Conservation (phyloP, 106 monocot genomes). For the Acorus calamus region DNA sequence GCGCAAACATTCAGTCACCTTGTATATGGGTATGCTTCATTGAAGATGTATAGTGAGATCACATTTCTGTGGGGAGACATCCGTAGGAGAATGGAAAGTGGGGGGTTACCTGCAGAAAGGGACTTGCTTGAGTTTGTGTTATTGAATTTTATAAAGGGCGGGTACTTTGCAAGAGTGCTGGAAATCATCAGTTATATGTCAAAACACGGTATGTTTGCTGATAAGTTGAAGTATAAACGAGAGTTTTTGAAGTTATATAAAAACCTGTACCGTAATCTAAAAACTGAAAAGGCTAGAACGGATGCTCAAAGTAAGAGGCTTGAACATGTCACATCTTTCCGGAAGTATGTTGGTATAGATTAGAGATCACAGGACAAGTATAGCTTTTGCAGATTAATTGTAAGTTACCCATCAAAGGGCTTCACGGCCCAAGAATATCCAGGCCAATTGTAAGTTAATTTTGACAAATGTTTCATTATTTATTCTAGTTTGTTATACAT, state of each 20-base stretch:
- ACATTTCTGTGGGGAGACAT: slow-evolving; percentile 88
- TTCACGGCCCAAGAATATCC: too few relatives aligned
- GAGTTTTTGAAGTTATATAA: slow-evolving; percentile 75
- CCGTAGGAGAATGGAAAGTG: slow-evolving; percentile 50
- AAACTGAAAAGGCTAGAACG: slow-evolving; percentile 34
- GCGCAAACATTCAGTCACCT: slow-evolving; percentile 53
- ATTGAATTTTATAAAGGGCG: slow-evolving; percentile 74
- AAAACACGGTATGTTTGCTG: slow-evolving; percentile 42
- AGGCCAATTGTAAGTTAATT: too few relatives aligned
- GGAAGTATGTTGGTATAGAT: slow-evolving; percentile 49
- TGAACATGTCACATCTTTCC: slow-evolving; percentile 70
- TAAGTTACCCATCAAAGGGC: too few relatives aligned
- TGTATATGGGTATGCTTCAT: slow-evolving; percentile 60
- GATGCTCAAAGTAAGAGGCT: slow-evolving; percentile 77
- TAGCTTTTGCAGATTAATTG: too few relatives aligned
- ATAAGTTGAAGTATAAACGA: slow-evolving; percentile 68
- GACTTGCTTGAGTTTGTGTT: slow-evolving; percentile 71
- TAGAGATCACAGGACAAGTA: not conserved
- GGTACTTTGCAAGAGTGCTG: slow-evolving; percentile 80
- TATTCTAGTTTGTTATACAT: too few relatives aligned
- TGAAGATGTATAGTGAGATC: slow-evolving; percentile 74
- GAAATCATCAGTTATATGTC: slow-evolving; percentile 59
- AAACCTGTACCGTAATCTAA: slow-evolving; percentile 57
- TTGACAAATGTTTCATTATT: too few relatives aligned
- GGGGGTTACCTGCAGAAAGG: slow-evolving; percentile 28